Conservation (phyloP, 1,139 yeast species). For the Keqinozyma sinolaborantium region DNA sequence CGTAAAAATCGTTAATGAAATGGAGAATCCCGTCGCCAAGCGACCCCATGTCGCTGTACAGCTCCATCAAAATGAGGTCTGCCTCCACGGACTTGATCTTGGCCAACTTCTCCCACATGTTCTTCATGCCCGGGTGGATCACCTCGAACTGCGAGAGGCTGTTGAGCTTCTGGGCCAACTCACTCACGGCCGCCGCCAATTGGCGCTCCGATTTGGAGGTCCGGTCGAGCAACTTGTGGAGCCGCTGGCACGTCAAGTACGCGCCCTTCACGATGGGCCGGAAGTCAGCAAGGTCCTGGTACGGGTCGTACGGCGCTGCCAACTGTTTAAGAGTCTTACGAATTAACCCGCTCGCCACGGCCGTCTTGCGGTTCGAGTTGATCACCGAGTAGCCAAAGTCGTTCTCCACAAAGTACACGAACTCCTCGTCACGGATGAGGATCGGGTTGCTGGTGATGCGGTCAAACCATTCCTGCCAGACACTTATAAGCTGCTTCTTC, state of each 20-base stretch:
- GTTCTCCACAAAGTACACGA: constrained; percentile 81
- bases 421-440: constrained; percentile 80
- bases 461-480: constrained; percentile 86
- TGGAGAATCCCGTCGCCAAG: constrained; percentile 72
- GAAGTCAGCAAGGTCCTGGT: constrained; percentile 73
- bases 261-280: constrained; percentile 81
- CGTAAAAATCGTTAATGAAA: constrained; percentile 72
- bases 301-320: constrained; percentile 88
- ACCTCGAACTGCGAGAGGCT: constrained; percentile 50
- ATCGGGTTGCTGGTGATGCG: constrained; percentile 73
- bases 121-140: constrained; percentile 64
- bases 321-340: constrained; percentile 89
- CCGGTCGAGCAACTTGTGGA: constrained; percentile 53
- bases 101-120: constrained; percentile 77
- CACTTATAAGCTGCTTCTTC: constrained; percentile 48
- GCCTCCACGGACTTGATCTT: constrained; percentile 68
- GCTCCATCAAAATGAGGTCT: constrained; percentile 72
- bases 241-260: constrained; percentile 58
- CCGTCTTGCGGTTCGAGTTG: constrained; percentile 48
- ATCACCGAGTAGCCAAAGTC: constrained; percentile 80
- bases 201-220: constrained; percentile 53
- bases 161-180: constrained; percentile 58
- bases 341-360: constrained; percentile 77
- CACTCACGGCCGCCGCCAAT: constrained; percentile 56
- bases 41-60: constrained; percentile 70